phyloP scores from a whole-genome alignment of 106 monocot species.

The Triglochin maritima region DNA sequence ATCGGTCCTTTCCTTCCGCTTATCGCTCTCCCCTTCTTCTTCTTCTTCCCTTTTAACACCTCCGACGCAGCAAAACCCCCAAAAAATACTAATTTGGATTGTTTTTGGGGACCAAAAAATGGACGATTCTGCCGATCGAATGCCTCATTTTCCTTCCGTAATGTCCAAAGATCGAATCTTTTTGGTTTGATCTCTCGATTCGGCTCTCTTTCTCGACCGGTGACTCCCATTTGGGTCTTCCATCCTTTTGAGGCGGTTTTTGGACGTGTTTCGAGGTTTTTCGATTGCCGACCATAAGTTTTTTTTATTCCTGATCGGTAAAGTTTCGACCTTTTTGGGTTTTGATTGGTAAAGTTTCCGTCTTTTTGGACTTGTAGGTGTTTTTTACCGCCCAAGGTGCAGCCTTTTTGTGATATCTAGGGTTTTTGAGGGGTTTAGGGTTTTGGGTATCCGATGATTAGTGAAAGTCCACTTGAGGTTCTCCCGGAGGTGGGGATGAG shows the following conservation, averaged over 20 bases:
- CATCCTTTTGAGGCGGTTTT: neutral
- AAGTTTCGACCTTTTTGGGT: conserved; percentile 7
- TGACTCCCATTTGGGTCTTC: neutral
- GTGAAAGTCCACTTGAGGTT: conserved; percentile 29
- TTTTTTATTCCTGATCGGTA: neutral
- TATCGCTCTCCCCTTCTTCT: no score
- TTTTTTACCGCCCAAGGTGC: neutral
- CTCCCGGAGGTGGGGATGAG: conserved; percentile 45
- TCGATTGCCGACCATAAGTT: neutral
- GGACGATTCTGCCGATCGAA: conserved; percentile 11
- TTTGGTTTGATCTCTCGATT: conserved; percentile 5
- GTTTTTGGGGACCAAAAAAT: conserved; percentile 3
- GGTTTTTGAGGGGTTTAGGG: neutral
- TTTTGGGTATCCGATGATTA: conserved; percentile 9
- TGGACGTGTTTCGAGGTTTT: conserved; percentile 2
- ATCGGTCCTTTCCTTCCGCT: no score
- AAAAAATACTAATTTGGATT: neutral
- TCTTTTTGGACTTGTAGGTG: neutral
- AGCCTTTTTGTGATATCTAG: neutral
- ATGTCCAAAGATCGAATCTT: neutral
- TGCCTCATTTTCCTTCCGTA: neutral
- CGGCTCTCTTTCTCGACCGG: neutral
- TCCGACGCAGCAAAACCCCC: neutral
- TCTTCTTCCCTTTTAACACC: neutral
- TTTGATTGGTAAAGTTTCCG: neutral